Base-by-base conservation (phyloP, 2,329 filamentous ascomycete species). In the Domatiomyces globalis region DNA sequence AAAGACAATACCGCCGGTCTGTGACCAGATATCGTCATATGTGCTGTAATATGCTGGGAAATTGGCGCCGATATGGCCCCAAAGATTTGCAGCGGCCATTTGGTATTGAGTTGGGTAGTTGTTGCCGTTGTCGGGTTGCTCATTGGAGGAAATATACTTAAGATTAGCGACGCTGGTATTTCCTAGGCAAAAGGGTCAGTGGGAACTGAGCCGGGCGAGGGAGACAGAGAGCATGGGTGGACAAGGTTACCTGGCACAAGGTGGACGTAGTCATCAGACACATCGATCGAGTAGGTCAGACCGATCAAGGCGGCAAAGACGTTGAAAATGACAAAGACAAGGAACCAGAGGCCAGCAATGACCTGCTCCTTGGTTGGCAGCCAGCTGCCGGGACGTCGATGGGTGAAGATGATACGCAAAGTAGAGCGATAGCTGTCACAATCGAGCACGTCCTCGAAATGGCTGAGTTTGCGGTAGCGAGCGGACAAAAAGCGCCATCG, bases 1-100 rank as follows among this genome's bases (percentile, higher is more conserved):
- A 58, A 74, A 78, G 43, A 69, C 71, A 43, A 43, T 19, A 43
- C 15, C 15, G 18, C 18, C 39, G 2, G 18, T 3, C 3, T 3
- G 3, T 5, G 39, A n/a, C 39, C 39, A 43, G 15, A 43, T 19
- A 43, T 43, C 39, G 18, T 43, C 39, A 19, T n/a, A n/a, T n/a
- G 39, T 43, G 5, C 3, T 43, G 15, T 19, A 43, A 19, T 43
- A 43, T 43, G 15, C 39, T 3, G 39, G 15, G 39, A 43, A 43
- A 43, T 43, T 43, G 15, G 39, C 39, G 25, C 56, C 52, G 48
- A 51, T 43, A 56, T 49, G 49, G 48, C 59, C 49, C 44, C 48
- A 56, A 27, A 50, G 33, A 33, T 56, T 54, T 27, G 53, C 55
- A 18, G 53, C 55, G 10, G 53, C 48, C 39, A 49, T 48, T 22